Base-by-base conservation (phyloP, 495 filamentous ascomycete genomes). In the Lasiosphaeris hirsuta region DNA sequence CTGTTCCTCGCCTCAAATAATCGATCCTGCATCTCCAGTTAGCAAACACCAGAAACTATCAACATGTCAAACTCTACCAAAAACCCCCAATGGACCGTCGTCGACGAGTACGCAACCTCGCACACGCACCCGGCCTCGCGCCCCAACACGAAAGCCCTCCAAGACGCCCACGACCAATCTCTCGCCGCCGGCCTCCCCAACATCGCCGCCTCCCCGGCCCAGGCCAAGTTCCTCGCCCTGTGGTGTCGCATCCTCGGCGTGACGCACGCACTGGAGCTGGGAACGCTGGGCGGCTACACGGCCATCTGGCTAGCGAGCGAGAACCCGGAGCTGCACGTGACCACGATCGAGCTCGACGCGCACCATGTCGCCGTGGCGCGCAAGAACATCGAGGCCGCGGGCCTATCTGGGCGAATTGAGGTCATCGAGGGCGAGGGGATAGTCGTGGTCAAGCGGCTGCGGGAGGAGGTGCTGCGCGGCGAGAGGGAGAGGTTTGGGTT, bases 211-310 rank as follows among this genome's bases (percentile, higher is more conserved):
- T 66, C 74, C 13, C 66, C 73, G 0, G 40, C 52, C 1, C 68
- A 74, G 37, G 78, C 73, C 38, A 74, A 74, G 62, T 75, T 75
- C 66, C 63, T 77, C 38, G 67, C 78, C 15, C 58, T 80, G 14
- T 63, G 69, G 10, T 71, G 69, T 53, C 64, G 66, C 69, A 40
- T 75, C 15, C 44, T 67, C 4, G 52, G 58, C 37, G 75, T 73
- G 43, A 70, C 72, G 19, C 63, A 68, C 34, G 71, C 76, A 7
- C 77, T 83, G 42, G 80, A 83, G 50, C 62, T 83, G 41, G 80
- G 80, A 30, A 81, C 80, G 0, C 62, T 83, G 30, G 80, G 80
- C 37, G 80, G 75, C 30, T 80, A 80, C 66, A 75, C 72, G 4
- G 68, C 72, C 36, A 82, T 84, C 63, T 81, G 78, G 70, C 70